Evolutionary conservation across 305 asterid genomes (phyloP), one percentile per base, ranked within the genome.

Genomic region (Petunia hybrid): DNA sequence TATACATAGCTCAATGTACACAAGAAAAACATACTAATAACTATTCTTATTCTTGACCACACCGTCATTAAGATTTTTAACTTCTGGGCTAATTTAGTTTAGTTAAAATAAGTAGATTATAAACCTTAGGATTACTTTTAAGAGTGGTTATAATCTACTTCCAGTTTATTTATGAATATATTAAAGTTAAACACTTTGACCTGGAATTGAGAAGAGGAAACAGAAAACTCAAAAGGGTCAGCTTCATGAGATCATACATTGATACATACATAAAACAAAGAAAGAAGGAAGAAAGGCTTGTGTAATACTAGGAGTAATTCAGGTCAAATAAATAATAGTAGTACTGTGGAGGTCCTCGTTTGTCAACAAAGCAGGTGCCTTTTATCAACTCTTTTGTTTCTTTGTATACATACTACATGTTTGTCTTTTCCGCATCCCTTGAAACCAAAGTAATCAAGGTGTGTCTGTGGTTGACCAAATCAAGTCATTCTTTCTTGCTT

Each of bases 301-400:
- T 45, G 16, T 71, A 71, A 10, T 46, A 46, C 61, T 60, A 71
- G 60, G 5, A 71, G 61, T 5, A 70, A 71, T 31, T 71, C 1
- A 67, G 66, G 84, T 66, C 84, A 83, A 77, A 76, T 8, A 55
- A 43, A 55, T 22, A 22, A 22, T 22, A 12, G 8, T 71, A 71
- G 46, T 71, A 71, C 48, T 12, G 5, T 46, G 61, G 77, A 71
- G 43, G 61, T 46, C 77, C 59, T 31, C 71, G 14, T 86, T 86
- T 56, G 92, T 90, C 89, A 86, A 76, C 80, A 77, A 63, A 86
- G 89, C 79, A 84, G 86, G 83, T 86, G 61, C 4, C 38, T 2
- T 41, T 8, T 70, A 84, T 48, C 61, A 5, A 22, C 61, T 46
- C 31, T 45, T 83, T 77, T 80, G 70, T 77, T 59, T 6, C 57